Evolutionary conservation across 139 green algal genomes (phyloP), one percentile per base, ranked within the genome.

Genomic region (Raphidocelis subcapitata): DNA sequence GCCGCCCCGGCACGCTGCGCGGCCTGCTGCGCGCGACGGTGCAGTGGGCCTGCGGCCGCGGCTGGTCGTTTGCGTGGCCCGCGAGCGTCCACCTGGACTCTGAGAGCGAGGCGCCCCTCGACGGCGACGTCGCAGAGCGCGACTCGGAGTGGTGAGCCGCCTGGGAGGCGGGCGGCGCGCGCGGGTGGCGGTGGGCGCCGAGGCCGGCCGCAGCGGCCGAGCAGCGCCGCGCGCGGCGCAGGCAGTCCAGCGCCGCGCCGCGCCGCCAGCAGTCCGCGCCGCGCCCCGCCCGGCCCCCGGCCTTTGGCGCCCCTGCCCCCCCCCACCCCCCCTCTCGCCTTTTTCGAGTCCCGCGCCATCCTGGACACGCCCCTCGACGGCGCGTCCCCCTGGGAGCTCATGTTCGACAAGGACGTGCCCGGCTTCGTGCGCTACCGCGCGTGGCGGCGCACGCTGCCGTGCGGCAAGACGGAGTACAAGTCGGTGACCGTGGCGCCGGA

Each of bases 381-480:
- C 16, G 62, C 62, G 3, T 28, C 44, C 5, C 28, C 18, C 21
- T 89, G 85, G 87, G 76, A 89, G 36, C 20, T 72, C 35, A 90
- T 96, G 82, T 89, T 93, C 77, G 64, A 91, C 24, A 90, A 91
- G 74, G 71, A 87, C 1, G 81, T 92, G 15, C 72, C 77, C 16
- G 76, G 80, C 21, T 55, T 71, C 10, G 54, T 91, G 33, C 85
- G 73, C 28, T 97, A 96, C 81, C 81, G 64, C 24, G 85, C 86
- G 15, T 94, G 82, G 81, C 83, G 90, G 3, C 80, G 90, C 36
- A 85, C 77, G 0, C 76, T 95, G 51, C 81, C 86, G 66, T 74
- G 78, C 49, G 90, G 90, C 52, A 93, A 91, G 72, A 94, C 90
- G 8, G 93, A 97, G 83, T 97, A 97, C 87, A 94, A 94, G 82